A percentile compares a stretch with the other conserved stretches of the same genome.
Evolutionary conservation across 768 basidiomycete genomes (phyloP).

Genomic region (Mycena kentingensis): DNA sequence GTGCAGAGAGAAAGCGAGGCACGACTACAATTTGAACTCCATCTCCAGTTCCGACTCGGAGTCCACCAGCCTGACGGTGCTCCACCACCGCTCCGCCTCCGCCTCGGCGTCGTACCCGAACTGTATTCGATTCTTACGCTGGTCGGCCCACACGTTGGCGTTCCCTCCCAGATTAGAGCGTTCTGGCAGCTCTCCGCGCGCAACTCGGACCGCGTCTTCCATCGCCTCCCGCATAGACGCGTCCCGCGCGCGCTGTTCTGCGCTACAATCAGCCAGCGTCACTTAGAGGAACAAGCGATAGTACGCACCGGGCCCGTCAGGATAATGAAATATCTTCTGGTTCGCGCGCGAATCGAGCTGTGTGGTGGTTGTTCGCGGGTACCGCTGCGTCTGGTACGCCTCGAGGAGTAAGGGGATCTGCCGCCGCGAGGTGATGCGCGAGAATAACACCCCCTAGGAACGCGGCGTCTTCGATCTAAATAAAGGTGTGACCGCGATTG

Average conservation of each 20-base stretch:
- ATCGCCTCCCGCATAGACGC: slow-evolving; percentile 51
- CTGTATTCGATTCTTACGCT: slow-evolving; percentile 43
- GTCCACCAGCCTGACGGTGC: neutral
- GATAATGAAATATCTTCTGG: slow-evolving; percentile 56
- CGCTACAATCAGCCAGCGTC: too few species aligned
- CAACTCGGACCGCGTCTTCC: slow-evolving; percentile 39
- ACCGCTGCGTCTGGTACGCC: slow-evolving; percentile 56
- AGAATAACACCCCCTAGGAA: slow-evolving; percentile 53
- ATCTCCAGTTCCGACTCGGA: neutral
- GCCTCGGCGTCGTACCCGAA: slow-evolving; percentile 60
- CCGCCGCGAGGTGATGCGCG: slow-evolving; percentile 40
- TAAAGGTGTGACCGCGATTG: neutral
- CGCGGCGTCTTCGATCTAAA: slow-evolving; percentile 51
- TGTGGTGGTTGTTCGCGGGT: slow-evolving; percentile 48
- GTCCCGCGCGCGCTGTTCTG: slow-evolving; percentile 53
- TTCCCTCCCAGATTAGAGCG: slow-evolving; percentile 29
- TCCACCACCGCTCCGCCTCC: slow-evolving; percentile 53
- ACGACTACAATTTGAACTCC: neutral
- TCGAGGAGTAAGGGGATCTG: slow-evolving; percentile 51
- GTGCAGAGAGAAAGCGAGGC: neutral
- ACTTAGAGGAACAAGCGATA: too few species aligned
- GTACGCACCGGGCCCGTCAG: slow-evolving; percentile 46
- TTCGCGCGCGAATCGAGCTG: slow-evolving; percentile 54
- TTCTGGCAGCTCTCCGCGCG: slow-evolving; percentile 16
- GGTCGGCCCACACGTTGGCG: slow-evolving; percentile 61